Base-by-base conservation (phyloP, 1,139 yeast species). In the Meyerozyma smithsonii region DNA sequence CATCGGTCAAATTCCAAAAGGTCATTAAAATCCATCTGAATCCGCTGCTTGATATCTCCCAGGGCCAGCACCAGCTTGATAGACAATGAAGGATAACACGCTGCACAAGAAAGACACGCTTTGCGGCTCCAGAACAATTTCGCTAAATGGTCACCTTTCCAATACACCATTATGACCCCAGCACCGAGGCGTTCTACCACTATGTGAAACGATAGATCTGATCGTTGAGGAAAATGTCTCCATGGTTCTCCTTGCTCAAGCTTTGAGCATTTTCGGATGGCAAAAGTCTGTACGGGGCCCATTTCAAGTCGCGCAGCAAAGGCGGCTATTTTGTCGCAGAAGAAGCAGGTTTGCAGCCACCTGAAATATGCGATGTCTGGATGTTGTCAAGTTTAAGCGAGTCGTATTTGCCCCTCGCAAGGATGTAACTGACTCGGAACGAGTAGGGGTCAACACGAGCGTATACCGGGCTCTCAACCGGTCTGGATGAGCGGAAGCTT, bases 161-260 rank as follows among this genome's bases (percentile, higher is more conserved):
- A 30, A 18, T 30, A 30, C 4, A 30, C 12, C 34, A 30, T 30
- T 6, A 30, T 11, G 2, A 30, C 34, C 4, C 34, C 34, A 15
- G 21, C 21, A 8, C 21, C 20, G 16, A 16, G n/a, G 2, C 21
- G 20, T 16, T 30, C 21, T 3, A 18, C 20, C 7, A 30, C 21
- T 11, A 30, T 10, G 16, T 30, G 34, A 5, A 30, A n/a, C 8
- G 34, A 10, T 18, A 30, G 34, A 17, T 11, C 4, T 2, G 34
- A 30, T 30, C 34, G 8, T 18, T 30, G 34, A 4, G 34, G 34
- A 17, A 10, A 30, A 30, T 30, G 34, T 4, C 34, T 18, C 34
- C 34, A 30, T 7, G 21, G 7, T 2, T 18, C 15, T 8, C 21
- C 20, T 14, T 5, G 34, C 14, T 17, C 21, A 11, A 17, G 21